Percentiles rank a stretch among this genome's conserved stretches.
phyloP scores from a whole-genome alignment of 139 green algal species.

The Coccomyxa sp. region DNA sequence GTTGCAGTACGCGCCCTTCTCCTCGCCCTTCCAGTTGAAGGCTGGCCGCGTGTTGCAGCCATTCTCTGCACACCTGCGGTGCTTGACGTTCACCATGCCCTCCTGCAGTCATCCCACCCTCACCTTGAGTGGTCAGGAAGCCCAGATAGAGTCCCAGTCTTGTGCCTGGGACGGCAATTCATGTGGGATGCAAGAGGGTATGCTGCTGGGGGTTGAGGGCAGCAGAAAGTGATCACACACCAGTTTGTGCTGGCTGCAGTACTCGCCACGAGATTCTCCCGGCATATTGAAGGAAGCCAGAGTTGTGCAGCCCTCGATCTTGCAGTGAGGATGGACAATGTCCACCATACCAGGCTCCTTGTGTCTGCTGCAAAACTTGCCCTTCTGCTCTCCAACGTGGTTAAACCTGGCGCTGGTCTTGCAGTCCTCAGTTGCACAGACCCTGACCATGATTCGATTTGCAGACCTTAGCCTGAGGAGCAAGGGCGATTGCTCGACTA shows the following conservation, averaged over 20 bases:
- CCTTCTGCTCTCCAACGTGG: neutral
- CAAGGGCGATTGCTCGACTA: too few species aligned
- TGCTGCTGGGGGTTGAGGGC: too few species aligned
- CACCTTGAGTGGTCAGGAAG: too few species aligned
- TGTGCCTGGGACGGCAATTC: too few species aligned
- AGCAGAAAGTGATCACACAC: neutral
- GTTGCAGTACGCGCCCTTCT: slow-evolving; percentile 2
- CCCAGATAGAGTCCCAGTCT: too few species aligned
- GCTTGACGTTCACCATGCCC: slow-evolving; percentile 7
- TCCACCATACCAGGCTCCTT: neutral
- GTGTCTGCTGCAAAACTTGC: neutral
- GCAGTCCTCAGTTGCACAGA: neutral
- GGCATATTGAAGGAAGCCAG: neutral
- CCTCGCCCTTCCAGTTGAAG: neutral
- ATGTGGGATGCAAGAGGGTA: too few species aligned
- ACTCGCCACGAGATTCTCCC: neutral
- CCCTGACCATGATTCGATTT: neutral
- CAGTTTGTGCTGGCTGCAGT: neutral
- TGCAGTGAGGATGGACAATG: neutral
- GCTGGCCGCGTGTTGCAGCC: slow-evolving; percentile 1
- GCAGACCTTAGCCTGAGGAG: too few species aligned
- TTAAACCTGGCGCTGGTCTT: neutral
- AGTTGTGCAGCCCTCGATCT: neutral
- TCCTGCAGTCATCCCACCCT: slow-evolving; percentile 2
- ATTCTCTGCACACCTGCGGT: neutral